Percentiles rank a stretch among this genome's conserved stretches.
Conservation (phyloP, 768 basidiomycete species). For the Auriscalpium microsporum region DNA sequence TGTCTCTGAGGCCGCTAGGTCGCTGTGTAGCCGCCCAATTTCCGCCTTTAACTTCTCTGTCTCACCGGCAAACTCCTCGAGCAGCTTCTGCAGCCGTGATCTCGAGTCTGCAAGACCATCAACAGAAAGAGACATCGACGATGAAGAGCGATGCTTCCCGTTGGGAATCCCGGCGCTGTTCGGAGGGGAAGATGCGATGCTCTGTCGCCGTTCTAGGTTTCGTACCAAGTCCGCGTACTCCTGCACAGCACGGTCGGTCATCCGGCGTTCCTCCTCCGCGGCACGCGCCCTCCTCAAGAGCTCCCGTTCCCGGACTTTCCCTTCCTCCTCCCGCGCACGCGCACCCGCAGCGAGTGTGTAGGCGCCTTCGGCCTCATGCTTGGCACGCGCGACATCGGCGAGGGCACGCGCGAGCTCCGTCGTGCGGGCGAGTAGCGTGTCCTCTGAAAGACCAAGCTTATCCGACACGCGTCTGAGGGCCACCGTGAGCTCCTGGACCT, state of each 20-base stretch:
- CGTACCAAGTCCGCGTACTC: constrained; percentile 75
- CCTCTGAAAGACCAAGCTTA: constrained; percentile 57
- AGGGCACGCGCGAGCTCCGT: constrained; percentile 36
- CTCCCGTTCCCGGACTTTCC: constrained; percentile 38
- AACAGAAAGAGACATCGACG: constrained; percentile 12
- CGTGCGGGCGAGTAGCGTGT: constrained; percentile 39
- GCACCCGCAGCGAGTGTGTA: constrained; percentile 47
- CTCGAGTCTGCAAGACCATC: constrained; percentile 39
- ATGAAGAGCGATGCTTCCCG: background rate
- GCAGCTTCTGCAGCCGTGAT: constrained; percentile 37
- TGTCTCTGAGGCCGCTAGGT: constrained; percentile 35
- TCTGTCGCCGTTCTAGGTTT: constrained; percentile 42
- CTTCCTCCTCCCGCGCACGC: constrained; percentile 47
- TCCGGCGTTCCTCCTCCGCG: constrained; percentile 49
- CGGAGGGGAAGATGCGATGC: constrained; percentile 12
- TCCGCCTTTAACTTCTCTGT: constrained; percentile 38
- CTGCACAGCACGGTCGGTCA: constrained; percentile 56
- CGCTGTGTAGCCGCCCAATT: constrained; percentile 31
- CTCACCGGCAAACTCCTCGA: constrained; percentile 42
- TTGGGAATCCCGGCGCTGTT: constrained; percentile 1
- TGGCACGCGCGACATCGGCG: constrained; percentile 36
- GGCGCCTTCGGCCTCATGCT: constrained; percentile 38
- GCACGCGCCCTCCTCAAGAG: constrained; percentile 37
- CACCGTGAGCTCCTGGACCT: constrained; percentile 51
- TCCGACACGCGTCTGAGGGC: constrained; percentile 61